Percentiles rank a stretch among this genome's conserved stretches.
Evolutionary conservation across 1,139 yeast genomes (phyloP).

Genomic region (Pichia sp.): DNA sequence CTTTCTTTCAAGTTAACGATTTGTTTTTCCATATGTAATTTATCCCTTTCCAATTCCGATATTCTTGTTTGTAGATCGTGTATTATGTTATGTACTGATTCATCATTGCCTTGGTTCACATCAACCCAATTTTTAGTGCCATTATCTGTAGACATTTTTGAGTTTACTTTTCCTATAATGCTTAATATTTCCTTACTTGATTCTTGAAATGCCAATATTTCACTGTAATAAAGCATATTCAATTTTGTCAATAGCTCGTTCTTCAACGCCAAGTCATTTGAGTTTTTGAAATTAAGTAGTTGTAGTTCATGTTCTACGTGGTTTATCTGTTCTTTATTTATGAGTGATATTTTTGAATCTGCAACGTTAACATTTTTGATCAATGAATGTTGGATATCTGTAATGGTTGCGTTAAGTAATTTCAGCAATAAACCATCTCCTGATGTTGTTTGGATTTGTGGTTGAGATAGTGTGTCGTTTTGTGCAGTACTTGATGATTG

Average conservation of each 20-base stretch:
- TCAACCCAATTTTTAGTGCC: slow-evolving; percentile 1
- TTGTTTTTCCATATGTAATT: slow-evolving; percentile 32
- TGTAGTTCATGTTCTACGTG: slow-evolving; percentile 28
- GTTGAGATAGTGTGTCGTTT: neutral
- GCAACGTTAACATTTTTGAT: slow-evolving; percentile 22
- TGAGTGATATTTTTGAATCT: slow-evolving; percentile 18
- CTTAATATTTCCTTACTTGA: slow-evolving; percentile 22
- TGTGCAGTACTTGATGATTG: neutral
- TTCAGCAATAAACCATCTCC: slow-evolving; percentile 2
- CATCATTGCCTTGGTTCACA: slow-evolving; percentile 6
- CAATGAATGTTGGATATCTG: slow-evolving; percentile 16
- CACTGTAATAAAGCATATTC: slow-evolving; percentile 26
- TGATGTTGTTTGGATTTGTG: neutral
- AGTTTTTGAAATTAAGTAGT: slow-evolving; percentile 24
- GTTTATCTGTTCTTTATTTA: slow-evolving; percentile 22
- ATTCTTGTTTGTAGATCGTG: slow-evolving; percentile 23
- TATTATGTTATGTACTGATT: slow-evolving; percentile 11
- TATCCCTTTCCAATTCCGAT: slow-evolving; percentile 25
- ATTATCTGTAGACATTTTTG: neutral
- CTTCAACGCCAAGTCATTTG: slow-evolving; percentile 17
- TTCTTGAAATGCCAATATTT: slow-evolving; percentile 24
- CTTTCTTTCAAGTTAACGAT: slow-evolving; percentile 37
- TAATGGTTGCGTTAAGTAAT: slow-evolving; percentile 6
- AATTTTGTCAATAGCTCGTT: slow-evolving; percentile 21
- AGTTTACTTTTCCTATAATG: slow-evolving; percentile 8